These are phyloP conservation scores for Cyberlindnera mrakii DNA, from an alignment of 805 yeast genomes.

Conservation along the genomic window DNA sequence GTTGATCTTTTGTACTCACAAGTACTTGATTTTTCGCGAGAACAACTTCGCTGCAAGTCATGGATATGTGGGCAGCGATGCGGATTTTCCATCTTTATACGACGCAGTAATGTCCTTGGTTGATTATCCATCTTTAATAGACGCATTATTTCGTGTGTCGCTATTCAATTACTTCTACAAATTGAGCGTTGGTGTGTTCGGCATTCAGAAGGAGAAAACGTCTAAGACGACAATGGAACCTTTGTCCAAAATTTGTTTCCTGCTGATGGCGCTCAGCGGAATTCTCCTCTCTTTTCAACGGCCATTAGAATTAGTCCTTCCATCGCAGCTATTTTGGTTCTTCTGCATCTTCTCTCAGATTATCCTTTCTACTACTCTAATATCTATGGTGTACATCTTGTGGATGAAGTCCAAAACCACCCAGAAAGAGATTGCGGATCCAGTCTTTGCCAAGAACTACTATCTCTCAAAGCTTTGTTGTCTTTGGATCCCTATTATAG, in stretches of 20 bases:
- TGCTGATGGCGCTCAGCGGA: neutral
- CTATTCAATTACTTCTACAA: slow-evolving; percentile 5
- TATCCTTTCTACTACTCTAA: slow-evolving; percentile 8
- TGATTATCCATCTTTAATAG: neutral
- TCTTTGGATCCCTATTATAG: too few relatives aligned
- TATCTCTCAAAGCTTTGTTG: slow-evolving; percentile 1
- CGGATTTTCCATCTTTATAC: too few relatives aligned
- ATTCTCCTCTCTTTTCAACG: neutral
- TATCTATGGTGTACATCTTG: slow-evolving; percentile 14
- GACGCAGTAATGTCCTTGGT: neutral
- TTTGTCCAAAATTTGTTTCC: slow-evolving; percentile 1
- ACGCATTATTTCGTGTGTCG: neutral
- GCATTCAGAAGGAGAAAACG: slow-evolving; percentile 5
- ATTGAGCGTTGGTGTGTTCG: slow-evolving; percentile 12
- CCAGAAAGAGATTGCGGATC: slow-evolving; percentile 10
- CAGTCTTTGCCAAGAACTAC: slow-evolving; percentile 9
- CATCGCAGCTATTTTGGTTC: slow-evolving; percentile 4
- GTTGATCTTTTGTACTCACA: too few relatives aligned
- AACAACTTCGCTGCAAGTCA: too few relatives aligned
- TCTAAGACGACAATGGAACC: neutral
- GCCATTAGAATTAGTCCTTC: slow-evolving; percentile 12
- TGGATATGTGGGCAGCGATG: too few relatives aligned
- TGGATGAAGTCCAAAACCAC: slow-evolving; percentile 12
- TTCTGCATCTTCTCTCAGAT: too few relatives aligned
- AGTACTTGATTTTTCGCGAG: too few relatives aligned